Evolutionary conservation across 1,139 yeast species (phyloP), one percentile per base, ranked within the genome.

Genomic region (Nadsonia starkeyi-henricii): DNA sequence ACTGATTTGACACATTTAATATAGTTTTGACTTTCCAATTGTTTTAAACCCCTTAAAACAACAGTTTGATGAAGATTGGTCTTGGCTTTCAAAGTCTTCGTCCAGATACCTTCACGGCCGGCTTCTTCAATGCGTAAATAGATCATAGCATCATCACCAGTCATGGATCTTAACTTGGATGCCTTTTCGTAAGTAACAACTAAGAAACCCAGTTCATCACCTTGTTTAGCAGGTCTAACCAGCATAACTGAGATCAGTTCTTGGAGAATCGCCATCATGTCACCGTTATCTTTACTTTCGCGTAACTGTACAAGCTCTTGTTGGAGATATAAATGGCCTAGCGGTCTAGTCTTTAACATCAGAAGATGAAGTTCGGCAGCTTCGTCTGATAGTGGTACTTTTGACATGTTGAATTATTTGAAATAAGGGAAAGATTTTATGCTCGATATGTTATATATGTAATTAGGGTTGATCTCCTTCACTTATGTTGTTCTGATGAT

Each of bases 71-170:
- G 98, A 56, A 91, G 69, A 59, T 91, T 91, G 20, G 97, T 85
- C 60, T 84, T 81, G 19, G 93, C 86, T 62, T 86, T 86, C 57
- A 91, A 78, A 12, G 95, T 86, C 65, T 88, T 88, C 18, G 95
- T 85, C 98, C 98, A 91, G 41, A 69, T 67, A 46, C 97, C 97
- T 64, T 89, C 97, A 62, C 97, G 75, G 2, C 93, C 95, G 7
- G 95, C 77, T 0, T 94, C 94, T 60, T 85, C 95, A 55, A 91
- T 91, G 61, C 86, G 81, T 0, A 91, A 79, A 62, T 89, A 93
- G 41, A 91, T 84, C 77, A 91, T 79, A 37, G 91, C 83, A 65
- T 93, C 98, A 59, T 93, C 99, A 20, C 79, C 78, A 17, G 75
- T 63, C 95, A 91, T 86, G 42, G 77, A 74, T 39, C 79, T 72